phyloP scores from a whole-genome alignment of 2,329 filamentous ascomycete genomes.

The Diaporthe vaccinii region DNA sequence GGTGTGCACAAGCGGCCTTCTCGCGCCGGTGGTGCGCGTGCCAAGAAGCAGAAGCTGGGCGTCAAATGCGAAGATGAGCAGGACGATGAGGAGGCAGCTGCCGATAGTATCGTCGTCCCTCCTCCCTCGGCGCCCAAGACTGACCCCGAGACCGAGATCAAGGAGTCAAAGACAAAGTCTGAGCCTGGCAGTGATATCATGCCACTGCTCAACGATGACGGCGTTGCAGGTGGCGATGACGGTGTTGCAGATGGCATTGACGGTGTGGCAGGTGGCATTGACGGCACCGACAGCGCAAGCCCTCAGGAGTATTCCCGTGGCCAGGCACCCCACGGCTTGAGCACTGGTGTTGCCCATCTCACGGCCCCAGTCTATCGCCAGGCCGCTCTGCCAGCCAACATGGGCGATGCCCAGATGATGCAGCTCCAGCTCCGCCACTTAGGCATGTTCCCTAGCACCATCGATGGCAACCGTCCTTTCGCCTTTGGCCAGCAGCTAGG shows the following conservation, averaged over 20 bases:
- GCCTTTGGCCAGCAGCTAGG: neutral
- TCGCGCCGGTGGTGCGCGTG: neutral
- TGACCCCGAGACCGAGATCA: neutral
- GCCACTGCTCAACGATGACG: neutral
- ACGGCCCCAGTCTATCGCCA: neutral
- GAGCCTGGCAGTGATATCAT: neutral
- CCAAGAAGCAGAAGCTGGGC: neutral
- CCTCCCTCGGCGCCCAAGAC: neutral
- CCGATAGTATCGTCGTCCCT: neutral
- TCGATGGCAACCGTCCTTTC: no score
- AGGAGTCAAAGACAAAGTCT: neutral
- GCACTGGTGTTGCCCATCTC: neutral
- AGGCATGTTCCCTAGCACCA: no score
- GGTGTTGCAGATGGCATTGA: neutral
- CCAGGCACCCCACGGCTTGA: neutral
- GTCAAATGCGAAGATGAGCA: neutral
- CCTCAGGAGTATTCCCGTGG: neutral
- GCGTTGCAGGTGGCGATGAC: neutral
- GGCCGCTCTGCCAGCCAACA: neutral
- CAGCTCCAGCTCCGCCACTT: neutral
- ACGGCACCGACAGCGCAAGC: neutral
- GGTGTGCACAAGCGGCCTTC: conserved; percentile 16
- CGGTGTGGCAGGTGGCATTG: neutral
- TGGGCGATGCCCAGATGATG: neutral
- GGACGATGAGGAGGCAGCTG: neutral